These are phyloP conservation scores for Solanum tarapatanum DNA, from an alignment of 257 asterid genomes.

Conservation along the genomic window DNA sequence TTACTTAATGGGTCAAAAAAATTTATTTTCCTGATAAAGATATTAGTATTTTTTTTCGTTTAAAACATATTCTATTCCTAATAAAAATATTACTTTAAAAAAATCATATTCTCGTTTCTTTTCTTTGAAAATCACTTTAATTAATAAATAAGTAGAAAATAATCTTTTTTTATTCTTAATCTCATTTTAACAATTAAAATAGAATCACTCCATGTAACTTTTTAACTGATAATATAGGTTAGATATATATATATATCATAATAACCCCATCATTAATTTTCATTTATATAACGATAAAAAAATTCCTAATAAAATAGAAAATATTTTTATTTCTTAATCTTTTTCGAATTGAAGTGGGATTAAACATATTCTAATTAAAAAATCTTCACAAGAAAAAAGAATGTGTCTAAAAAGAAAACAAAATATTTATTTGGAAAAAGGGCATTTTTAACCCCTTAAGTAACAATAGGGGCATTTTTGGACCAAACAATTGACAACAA, in stretches of 20 bases:
- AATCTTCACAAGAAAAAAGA: not conserved
- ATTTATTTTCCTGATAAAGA: not conserved
- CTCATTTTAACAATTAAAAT: not conserved
- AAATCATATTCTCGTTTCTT: not conserved
- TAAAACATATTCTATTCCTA: not conserved
- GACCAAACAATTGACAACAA: not conserved
- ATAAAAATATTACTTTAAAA: not conserved
- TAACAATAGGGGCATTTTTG: not conserved
- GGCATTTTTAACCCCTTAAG: not conserved
- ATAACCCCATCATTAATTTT: not conserved
- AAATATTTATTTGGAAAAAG: not conserved
- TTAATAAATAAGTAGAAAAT: too few relatives aligned
- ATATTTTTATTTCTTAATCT: not conserved
- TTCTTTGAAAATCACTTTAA: not conserved
- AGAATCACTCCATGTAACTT: not conserved
- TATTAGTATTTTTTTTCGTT: not conserved
- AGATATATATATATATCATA: not conserved
- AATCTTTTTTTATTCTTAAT: not conserved
- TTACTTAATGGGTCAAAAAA: not conserved
- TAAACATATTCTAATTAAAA: not conserved
- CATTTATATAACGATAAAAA: not conserved
- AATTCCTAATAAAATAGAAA: not conserved
- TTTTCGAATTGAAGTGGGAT: not conserved
- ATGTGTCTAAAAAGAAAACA: not conserved
- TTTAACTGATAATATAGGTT: not conserved